Evolutionary conservation across 345 rosid species (phyloP).

Genomic region (Cardamine occulta): DNA sequence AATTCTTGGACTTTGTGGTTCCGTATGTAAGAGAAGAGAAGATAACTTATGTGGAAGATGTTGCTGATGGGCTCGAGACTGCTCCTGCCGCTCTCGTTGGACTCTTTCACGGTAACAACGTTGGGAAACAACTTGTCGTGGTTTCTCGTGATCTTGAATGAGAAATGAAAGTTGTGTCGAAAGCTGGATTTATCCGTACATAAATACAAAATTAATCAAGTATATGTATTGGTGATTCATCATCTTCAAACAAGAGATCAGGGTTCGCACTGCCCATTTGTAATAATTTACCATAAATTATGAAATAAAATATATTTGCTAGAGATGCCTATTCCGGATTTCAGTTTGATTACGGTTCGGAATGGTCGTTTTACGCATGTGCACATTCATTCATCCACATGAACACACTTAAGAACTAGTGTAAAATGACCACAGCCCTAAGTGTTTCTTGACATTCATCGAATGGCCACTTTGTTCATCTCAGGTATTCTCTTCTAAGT

Average conservation of each 20-base stretch:
- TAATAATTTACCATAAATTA: neutral
- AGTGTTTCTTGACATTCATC: neutral
- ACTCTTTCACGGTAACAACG: conserved; percentile 56
- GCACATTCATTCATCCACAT: neutral
- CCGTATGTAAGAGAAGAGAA: conserved; percentile 52
- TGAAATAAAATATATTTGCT: neutral
- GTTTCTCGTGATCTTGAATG: conserved; percentile 33
- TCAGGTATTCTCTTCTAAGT: conserved; percentile 67
- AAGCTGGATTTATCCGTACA: neutral
- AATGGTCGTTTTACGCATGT: neutral
- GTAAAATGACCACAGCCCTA: neutral
- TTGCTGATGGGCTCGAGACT: conserved; percentile 55
- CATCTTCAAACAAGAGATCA: neutral
- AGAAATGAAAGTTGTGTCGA: neutral
- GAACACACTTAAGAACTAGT: neutral
- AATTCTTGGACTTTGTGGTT: conserved; percentile 50
- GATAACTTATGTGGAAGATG: conserved; percentile 60
- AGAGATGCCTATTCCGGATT: neutral
- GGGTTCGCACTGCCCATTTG: neutral
- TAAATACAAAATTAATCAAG: neutral
- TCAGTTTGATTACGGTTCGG: neutral
- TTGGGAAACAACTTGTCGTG: conserved; percentile 59
- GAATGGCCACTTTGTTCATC: neutral
- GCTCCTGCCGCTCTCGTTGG: conserved; percentile 60
- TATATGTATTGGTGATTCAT: neutral